Percentiles rank a stretch among this genome's conserved stretches.
These are phyloP conservation scores for Psophocarpus tetragonolobus DNA, from an alignment of 306 rosid genomes.

Conservation along the genomic window DNA sequence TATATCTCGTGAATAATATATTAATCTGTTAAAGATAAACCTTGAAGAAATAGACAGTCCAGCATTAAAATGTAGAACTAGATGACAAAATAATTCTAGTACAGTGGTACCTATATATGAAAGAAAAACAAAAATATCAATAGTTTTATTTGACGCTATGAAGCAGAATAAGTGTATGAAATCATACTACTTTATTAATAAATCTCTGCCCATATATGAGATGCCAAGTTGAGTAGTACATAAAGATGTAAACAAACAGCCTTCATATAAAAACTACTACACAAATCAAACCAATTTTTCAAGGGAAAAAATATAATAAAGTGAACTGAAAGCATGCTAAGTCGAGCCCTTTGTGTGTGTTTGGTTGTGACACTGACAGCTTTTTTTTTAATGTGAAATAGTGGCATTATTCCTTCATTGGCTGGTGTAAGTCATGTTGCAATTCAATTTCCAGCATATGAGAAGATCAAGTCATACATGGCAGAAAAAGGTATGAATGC, in stretches of 20 bases:
- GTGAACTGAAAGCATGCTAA: background rate
- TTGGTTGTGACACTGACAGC: constrained; percentile 22
- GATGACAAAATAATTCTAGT: background rate
- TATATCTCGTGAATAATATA: background rate
- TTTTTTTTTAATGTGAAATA: constrained; percentile 48
- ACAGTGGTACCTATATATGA: background rate
- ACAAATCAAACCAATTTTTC: background rate
- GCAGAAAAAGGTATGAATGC: constrained; percentile 65
- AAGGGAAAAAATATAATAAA: background rate
- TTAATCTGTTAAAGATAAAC: background rate
- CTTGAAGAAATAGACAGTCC: background rate
- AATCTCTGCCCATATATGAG: background rate
- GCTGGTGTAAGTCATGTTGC: constrained; percentile 97
- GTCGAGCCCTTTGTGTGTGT: background rate
- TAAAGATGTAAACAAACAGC: background rate
- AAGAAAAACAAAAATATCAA: background rate
- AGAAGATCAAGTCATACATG: constrained; percentile 71
- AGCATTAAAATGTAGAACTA: background rate
- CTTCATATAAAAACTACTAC: background rate
- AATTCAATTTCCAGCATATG: constrained; percentile 90
- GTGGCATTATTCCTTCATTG: constrained; percentile 93
- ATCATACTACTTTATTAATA: background rate
- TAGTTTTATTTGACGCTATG: background rate
- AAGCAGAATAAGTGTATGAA: background rate
- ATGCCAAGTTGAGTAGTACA: background rate